Evolutionary conservation across 768 basidiomycete species (phyloP), one percentile per base, ranked within the genome.

Genomic region (Aureoboletus auriporus): DNA sequence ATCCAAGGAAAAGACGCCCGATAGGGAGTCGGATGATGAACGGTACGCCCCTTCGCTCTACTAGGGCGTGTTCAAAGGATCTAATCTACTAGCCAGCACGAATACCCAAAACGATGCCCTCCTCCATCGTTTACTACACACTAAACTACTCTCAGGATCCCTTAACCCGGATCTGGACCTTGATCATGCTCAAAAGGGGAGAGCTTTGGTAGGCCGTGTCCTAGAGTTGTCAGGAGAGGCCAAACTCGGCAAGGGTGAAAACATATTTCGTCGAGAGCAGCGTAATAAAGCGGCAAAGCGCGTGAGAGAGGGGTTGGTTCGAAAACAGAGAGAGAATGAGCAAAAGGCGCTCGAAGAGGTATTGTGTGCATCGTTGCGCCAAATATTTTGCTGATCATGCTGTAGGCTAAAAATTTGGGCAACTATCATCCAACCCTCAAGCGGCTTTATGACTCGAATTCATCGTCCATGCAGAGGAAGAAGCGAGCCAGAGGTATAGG

Each of bases 361-460:
- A 37, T 37, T 63, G 58, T 20, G 16, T 49, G n/a, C 20, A 12
- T 35, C 23, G 14, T 17, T 6, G 26, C 9, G 2, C 9, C 42
- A 23, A 11, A 41, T 11, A 10, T 39, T 46, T 45, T 28, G 27
- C 56, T 53, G 40, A 54, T 49, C 33, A 50, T 11, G 48, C 23
- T 16, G 29, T 46, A 93, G 90, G 88, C 89, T 6, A 93, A 91
- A 68, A 78, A 86, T 53, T 53, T 88, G 52, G 90, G 90, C 14
- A 92, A 90, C 63, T 93, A 91, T 62, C 89, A 93, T 56, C 89
- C 86, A 34, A 72, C 75, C 5, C 69, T 92, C 46, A 93, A 90
- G 64, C 80, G 76, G 50, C 53, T 84, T 7, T 89, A 83, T 58
- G 78, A 78, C 31, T 61, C 69, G 6, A 62, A 63, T n/a, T 39